phyloP scores from a whole-genome alignment of 1,284 basidiomycete genomes.

The Leccinum cinnamomeum region DNA sequence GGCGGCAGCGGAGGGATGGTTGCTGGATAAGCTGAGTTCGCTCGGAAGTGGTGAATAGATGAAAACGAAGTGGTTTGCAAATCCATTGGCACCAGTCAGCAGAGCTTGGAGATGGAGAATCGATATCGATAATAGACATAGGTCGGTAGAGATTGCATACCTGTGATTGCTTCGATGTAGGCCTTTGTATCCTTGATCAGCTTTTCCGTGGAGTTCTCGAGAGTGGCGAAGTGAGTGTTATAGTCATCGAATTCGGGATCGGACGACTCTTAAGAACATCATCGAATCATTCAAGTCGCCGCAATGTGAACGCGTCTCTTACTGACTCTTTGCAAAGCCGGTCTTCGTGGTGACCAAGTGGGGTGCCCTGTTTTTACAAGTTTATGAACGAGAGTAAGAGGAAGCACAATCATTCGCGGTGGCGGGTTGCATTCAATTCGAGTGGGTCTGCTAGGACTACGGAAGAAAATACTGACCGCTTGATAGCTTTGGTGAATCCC shows the following conservation, averaged over 20 bases:
- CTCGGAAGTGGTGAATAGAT: conserved; percentile 81
- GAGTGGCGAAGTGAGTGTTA: conserved; percentile 71
- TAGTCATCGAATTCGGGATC: conserved; percentile 90
- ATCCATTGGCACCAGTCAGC: conserved; percentile 77
- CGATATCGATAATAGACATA: conserved; percentile 5
- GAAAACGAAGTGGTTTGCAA: conserved; percentile 73
- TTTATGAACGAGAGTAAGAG: conserved; percentile 3
- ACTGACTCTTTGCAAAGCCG: conserved; percentile 85
- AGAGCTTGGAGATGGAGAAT: conserved; percentile 54
- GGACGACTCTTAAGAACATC: conserved; percentile 60
- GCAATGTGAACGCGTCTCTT: not conserved
- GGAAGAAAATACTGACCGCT: conserved; percentile 52
- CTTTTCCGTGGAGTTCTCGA: conserved; percentile 87
- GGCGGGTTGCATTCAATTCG: conserved; percentile 4
- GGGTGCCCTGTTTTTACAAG: conserved; percentile 63
- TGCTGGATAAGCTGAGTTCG: conserved; percentile 80
- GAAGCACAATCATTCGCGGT: conserved; percentile 7
- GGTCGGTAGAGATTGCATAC: conserved; percentile 44
- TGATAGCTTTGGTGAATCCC: conserved; percentile 76
- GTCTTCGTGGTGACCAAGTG: conserved; percentile 83
- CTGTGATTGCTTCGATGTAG: conserved; percentile 80
- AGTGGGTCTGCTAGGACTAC: not conserved
- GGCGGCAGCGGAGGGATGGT: conserved; percentile 75
- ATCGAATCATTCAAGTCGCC: conserved; percentile 8
- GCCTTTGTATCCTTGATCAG: conserved; percentile 89